Base-by-base conservation (phyloP, 495 filamentous ascomycete genomes). In the Rostrohypoxylon terebratum region DNA sequence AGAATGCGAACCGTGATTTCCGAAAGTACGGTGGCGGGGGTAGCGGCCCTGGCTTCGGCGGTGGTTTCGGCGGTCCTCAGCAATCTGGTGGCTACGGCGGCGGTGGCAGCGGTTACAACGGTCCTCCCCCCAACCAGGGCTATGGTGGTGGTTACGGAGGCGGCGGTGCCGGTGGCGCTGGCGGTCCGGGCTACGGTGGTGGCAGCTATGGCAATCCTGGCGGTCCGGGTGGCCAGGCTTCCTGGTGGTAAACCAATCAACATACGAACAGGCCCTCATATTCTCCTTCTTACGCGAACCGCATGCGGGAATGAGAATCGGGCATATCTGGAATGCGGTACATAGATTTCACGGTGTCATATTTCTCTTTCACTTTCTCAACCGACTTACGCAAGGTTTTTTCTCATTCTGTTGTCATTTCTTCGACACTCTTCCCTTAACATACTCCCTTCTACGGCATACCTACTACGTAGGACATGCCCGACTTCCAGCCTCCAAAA, bases 161-260 rank as follows among this genome's bases (percentile, higher is more conserved):
- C 61, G 77, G 83, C 48, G 80, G 78, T 63, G 81, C 76, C 31
- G 48, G 48, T 10, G 48, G 79, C 60, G 77, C 82, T 53, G 80
- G 78, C 61, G 81, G 76, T 62, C 72, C 80, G 66, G 59, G 60
- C 67, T 81, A 80, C 40, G 81, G 82, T 34, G 82, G 84, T 47
- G 90, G 91, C 69, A 80, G 87, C 78, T 93, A 94, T 80, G 94
- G 94, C 78, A 96, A 96, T 84, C 93, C 93, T 64, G 90, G 91
- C 61, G 93, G 93, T 75, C 85, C 90, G 73, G 91, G 90, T 66
- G 92, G 91, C 73, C 91, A 92, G 80, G 93, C 89, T 69, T 94
- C 91, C 72, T 99, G 96, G 96, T 99, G 95, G 96, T 98, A 97
- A 87, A 89, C 60, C 73, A 42, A 36, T 54, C 57, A 47, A 60